Evolutionary conservation across 139 green algal species (phyloP).

Genomic region (Tetratostichococcus sp.): DNA sequence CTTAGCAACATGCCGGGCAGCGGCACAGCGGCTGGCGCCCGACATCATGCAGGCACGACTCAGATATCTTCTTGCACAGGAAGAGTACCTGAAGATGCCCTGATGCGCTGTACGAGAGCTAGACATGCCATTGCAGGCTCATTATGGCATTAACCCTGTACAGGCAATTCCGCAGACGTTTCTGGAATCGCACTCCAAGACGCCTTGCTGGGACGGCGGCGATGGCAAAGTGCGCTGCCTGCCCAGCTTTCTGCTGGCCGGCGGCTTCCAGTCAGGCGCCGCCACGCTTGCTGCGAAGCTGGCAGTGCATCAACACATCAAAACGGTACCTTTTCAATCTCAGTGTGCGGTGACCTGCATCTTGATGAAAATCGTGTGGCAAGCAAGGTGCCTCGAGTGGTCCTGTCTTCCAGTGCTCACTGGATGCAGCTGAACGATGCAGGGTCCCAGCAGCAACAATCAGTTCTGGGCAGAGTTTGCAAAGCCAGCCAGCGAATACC

Average conservation of each 20-base stretch:
- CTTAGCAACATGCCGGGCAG: no score
- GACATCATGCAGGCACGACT: no score
- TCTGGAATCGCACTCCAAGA: neutral
- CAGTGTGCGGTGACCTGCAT: neutral
- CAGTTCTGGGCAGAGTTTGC: constrained; percentile 21
- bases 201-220: neutral
- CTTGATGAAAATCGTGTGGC: no score
- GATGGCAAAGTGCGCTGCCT: neutral
- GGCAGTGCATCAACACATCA: neutral
- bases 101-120: no score
- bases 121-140: no score
- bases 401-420: no score
- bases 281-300: neutral
- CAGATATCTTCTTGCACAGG: no score
- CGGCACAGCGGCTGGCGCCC: no score
- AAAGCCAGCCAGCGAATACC: constrained; percentile 16
- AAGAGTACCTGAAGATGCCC: no score
- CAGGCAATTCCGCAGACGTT: neutral
- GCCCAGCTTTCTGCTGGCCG: neutral
- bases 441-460: neutral
- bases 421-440: no score
- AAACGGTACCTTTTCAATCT: neutral
- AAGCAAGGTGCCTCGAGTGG: no score
- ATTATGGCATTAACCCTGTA: no score
- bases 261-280: neutral